These are phyloP conservation scores for Perkinsus olseni DNA, from an alignment of 169 alveolate genomes.

Conservation along the genomic window DNA sequence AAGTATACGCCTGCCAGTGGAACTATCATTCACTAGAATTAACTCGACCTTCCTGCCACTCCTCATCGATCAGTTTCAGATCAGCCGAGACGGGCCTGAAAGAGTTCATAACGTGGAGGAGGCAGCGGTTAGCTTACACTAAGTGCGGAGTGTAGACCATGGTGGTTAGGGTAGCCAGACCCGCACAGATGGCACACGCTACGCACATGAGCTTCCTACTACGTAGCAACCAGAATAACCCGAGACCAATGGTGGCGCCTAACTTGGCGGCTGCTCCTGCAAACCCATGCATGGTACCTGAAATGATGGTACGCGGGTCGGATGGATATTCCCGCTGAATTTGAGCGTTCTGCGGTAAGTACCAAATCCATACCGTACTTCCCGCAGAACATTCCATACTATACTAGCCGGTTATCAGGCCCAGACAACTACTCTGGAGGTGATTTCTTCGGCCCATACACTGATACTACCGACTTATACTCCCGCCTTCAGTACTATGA, in stretches of 20 bases:
- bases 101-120: not conserved
- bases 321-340: too few relatives aligned
- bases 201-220: not conserved
- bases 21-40: not conserved
- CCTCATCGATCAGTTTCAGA: not conserved
- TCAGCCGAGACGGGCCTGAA: not conserved
- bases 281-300: not conserved
- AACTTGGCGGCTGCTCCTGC: not conserved
- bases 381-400: too few relatives aligned
- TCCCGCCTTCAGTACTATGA: too few relatives aligned
- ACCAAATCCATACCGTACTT: not conserved
- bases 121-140: not conserved
- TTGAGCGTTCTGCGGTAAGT: not conserved
- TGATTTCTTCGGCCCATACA: too few relatives aligned
- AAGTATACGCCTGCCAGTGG: not conserved
- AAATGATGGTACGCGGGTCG: too few relatives aligned
- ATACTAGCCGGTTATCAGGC: not conserved
- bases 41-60: not conserved
- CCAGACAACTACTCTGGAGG: not conserved
- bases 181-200: not conserved
- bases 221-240: not conserved
- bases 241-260: not conserved
- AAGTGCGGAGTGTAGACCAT: constrained; percentile 8
- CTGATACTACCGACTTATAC: too few relatives aligned
- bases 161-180: not conserved